A percentile compares a stretch with the other conserved stretches of the same genome.
These are phyloP conservation scores for Fusarium compactum DNA, from an alignment of 2,329 filamentous ascomycete genomes.

Conservation along the genomic window DNA sequence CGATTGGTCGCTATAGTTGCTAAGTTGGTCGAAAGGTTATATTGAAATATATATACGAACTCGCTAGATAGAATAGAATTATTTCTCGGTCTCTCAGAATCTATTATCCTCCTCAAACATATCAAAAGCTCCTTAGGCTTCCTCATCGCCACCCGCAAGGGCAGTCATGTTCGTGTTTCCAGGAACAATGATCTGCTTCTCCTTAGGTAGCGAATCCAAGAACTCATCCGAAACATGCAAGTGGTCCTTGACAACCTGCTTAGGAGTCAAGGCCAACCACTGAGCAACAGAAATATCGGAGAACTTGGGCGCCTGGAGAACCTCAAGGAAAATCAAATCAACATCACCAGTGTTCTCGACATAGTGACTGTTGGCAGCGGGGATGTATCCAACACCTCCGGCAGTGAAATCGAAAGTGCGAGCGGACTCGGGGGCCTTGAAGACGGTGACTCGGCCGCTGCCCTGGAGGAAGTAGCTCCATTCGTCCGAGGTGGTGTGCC, in stretches of 20 bases:
- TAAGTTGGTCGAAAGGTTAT: fast-evolving
- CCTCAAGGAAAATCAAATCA: slow-evolving; percentile 21
- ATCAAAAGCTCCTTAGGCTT: not conserved
- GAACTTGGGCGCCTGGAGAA: slow-evolving; percentile 17
- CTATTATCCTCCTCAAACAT: not conserved
- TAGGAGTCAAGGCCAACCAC: slow-evolving; percentile 18
- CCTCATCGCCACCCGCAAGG: not conserved
- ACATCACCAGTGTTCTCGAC: slow-evolving; percentile 18
- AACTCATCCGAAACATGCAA: slow-evolving; percentile 19
- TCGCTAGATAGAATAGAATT: no score
- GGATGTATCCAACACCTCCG: slow-evolving; percentile 14
- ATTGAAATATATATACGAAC: not conserved
- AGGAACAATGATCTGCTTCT: slow-evolving; percentile 15
- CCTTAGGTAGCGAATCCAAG: slow-evolving; percentile 16
- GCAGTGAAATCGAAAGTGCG: slow-evolving; percentile 21
- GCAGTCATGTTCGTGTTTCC: slow-evolving; percentile 15
- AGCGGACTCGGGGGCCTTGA: slow-evolving; percentile 7
- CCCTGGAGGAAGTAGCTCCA: slow-evolving; percentile 26
- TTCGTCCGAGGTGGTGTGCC: slow-evolving; percentile 21
- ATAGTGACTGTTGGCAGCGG: slow-evolving; percentile 19
- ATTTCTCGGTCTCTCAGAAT: no score
- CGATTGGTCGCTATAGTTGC: not conserved
- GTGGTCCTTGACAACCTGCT: slow-evolving; percentile 20
- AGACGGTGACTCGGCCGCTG: slow-evolving; percentile 7
- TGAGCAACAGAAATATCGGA: slow-evolving; percentile 18